A percentile compares a stretch with the other conserved stretches of the same genome.
Conservation (phyloP, 805 yeast species). For the Starmera dryadoides region DNA sequence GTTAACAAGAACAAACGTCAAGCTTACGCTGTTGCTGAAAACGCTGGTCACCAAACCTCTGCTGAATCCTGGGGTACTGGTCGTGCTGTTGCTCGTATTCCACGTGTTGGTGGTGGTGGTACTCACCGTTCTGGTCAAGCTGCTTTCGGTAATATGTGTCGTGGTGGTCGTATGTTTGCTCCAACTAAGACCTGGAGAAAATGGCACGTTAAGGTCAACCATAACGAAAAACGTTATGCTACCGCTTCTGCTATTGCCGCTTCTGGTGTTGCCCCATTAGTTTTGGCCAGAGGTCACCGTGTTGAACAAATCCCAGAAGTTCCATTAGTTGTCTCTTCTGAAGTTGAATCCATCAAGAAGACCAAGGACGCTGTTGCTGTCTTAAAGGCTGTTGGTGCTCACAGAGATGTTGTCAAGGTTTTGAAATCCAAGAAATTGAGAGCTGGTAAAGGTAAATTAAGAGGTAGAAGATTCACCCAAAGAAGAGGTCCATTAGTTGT, state of each 20-base stretch:
- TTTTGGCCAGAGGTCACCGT: slow-evolving; percentile 99
- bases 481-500: slow-evolving; percentile 99
- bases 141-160: slow-evolving; percentile 99
- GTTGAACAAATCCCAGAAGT: slow-evolving; percentile 97
- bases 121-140: slow-evolving; percentile 99
- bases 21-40: slow-evolving; percentile 98
- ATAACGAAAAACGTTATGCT: slow-evolving; percentile 99
- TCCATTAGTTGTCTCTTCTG: slow-evolving; percentile 94
- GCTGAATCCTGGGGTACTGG: slow-evolving; percentile 99
- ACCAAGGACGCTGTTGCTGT: slow-evolving; percentile 98
- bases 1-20: slow-evolving; percentile 99
- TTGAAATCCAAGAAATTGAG: slow-evolving; percentile 97
- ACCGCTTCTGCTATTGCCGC: slow-evolving; percentile 99
- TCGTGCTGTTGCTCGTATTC: slow-evolving; percentile 99
- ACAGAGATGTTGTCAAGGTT: slow-evolving; percentile 96
- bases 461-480: slow-evolving; percentile 99
- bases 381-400: slow-evolving; percentile 98
- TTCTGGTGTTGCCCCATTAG: slow-evolving; percentile 95
- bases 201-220: slow-evolving; percentile 99
- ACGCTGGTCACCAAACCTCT: slow-evolving; percentile 99
- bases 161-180: slow-evolving; percentile 99
- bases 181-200: slow-evolving; percentile 99
- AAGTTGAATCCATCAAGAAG: slow-evolving; percentile 86
- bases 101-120: slow-evolving; percentile 99
- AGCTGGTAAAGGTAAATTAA: slow-evolving; percentile 99